Percentiles rank a stretch among this genome's conserved stretches.
Evolutionary conservation across 371 early-diverging fungal species (phyloP).

Genomic region (Mucor circinelloides): DNA sequence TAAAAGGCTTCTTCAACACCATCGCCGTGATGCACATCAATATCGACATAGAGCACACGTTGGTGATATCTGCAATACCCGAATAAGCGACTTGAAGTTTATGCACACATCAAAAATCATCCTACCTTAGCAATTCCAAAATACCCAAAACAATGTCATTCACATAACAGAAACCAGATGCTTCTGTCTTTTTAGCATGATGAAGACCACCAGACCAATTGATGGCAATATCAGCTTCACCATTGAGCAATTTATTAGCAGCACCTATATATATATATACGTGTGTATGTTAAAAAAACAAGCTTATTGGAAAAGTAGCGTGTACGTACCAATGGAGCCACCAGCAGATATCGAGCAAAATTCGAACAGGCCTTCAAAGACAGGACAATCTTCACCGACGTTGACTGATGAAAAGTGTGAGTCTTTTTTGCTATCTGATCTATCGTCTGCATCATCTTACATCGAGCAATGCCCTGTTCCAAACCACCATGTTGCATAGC

Average conservation of each 20-base stretch:
- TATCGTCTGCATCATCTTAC: constrained; percentile 46
- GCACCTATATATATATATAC: no score
- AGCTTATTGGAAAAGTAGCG: not conserved
- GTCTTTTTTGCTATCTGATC: not conserved
- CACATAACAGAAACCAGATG: constrained; percentile 97
- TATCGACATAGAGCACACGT: constrained; percentile 98
- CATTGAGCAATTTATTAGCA: constrained; percentile 85
- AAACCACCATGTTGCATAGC: constrained; percentile 72
- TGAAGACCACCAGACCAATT: constrained; percentile 99
- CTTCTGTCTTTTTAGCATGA: constrained; percentile 94
- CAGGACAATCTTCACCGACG: constrained; percentile 90
- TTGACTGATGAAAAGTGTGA: constrained; percentile 59
- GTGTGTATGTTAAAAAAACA: not conserved
- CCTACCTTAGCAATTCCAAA: constrained; percentile 85
- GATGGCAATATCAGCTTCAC: constrained; percentile 89
- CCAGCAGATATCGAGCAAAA: constrained; percentile 89
- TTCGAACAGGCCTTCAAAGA: constrained; percentile 92
- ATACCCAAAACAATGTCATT: constrained; percentile 98
- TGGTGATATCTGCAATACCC: constrained; percentile 65
- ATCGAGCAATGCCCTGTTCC: constrained; percentile 68
- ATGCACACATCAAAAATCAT: not conserved
- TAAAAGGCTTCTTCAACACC: constrained; percentile 99
- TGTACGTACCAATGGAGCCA: constrained; percentile 76
- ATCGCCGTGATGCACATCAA: constrained; percentile 99
- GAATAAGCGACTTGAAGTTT: not conserved